Base-by-base conservation (phyloP, 1,139 yeast species). In the Suhomyces guaymorum region DNA sequence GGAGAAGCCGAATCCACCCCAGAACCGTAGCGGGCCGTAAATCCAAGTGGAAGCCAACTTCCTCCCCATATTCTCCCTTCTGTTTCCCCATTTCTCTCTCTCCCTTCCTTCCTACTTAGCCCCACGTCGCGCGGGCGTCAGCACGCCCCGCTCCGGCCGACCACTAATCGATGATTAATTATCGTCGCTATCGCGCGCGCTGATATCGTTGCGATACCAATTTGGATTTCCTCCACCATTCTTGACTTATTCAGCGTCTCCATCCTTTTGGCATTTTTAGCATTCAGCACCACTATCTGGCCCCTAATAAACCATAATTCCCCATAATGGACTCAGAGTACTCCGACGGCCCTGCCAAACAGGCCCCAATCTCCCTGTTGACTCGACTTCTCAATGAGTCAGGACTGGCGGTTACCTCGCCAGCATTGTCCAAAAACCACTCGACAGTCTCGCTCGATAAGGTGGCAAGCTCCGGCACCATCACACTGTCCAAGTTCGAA, bases 361-460 rank as follows among this genome's bases (percentile, higher is more conserved):
- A 49, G 37, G 46, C 52, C 18, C 53, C 54, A 22, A 48, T 65
- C 28, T 58, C 67, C 33, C 66, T 75, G n/a, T 59, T 70, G 44
- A 70, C 76, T 11, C 51, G 71, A 37, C 61, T 70, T 16, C 55
- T 70, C 42, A 62, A 66, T 40, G 74, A 69, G 41, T 61, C 67
- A 18, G 54, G 56, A 39, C 56, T 66, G 23, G 54, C 55, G 23
- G 49, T 48, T 24, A 44, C 54, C 26, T 45, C 57, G 15, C 67
- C 68, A 7, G 40, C 43, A 8, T 45, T 47, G 27, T 58, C 66
- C 28, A 51, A 55, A 17, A 54, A 53, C 31, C 53, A 50, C 17
- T 56, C 66, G 19, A 41, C 47, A 15, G 44, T 51, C 14, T 54
- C 61, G 10, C 45, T 57, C 17, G 54, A 34, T 32, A 40, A 35